These are phyloP conservation scores for Trichomonascaceae sp. DNA, from an alignment of 1,139 yeast species.

Conservation along the genomic window DNA sequence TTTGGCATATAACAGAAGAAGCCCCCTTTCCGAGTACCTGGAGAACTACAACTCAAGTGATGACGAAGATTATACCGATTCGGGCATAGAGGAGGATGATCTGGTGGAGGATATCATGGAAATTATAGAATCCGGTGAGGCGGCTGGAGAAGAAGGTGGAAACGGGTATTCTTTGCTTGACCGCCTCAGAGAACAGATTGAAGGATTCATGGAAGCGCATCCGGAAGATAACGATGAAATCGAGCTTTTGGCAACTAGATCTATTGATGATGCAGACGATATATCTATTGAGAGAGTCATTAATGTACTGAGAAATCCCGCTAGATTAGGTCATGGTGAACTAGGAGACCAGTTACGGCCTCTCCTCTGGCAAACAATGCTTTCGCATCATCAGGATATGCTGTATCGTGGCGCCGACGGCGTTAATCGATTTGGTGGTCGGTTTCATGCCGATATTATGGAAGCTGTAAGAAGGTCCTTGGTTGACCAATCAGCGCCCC, in stretches of 20 bases:
- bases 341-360: not conserved
- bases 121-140: constrained; percentile 1
- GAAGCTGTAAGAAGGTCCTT: constrained; percentile 13
- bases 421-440: not conserved
- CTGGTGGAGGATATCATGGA: not conserved
- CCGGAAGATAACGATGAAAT: not conserved
- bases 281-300: constrained; percentile 1
- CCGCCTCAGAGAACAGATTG: not conserved
- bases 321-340: not conserved
- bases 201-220: not conserved
- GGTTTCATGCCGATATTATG: constrained; percentile 6
- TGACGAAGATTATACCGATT: constrained; percentile 6
- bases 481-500: constrained; percentile 10
- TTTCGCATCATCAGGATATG: not conserved
- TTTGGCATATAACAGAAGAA: constrained; percentile 1
- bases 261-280: not conserved
- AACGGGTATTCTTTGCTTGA: not conserved
- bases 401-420: not conserved
- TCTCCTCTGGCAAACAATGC: constrained; percentile 3
- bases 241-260: constrained; percentile 1
- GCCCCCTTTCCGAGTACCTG: constrained; percentile 1
- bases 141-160: not conserved
- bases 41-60: constrained; percentile 3
- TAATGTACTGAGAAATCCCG: not conserved
- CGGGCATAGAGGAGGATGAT: constrained; percentile 3